phyloP scores from a whole-genome alignment of 257 asterid species.

The Solanum rostratum region DNA sequence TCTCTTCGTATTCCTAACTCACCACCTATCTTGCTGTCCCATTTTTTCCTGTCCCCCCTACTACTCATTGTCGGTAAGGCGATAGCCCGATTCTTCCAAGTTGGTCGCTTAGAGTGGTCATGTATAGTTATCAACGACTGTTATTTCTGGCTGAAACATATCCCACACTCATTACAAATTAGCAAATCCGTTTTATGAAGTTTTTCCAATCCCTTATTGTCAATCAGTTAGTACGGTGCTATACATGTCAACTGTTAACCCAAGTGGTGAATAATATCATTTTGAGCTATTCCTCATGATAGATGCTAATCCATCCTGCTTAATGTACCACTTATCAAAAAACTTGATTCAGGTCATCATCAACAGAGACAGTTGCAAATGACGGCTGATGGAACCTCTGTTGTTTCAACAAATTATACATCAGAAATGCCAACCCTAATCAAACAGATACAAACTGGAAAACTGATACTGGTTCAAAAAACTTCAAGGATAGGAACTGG shows the following conservation, averaged over 20 bases:
- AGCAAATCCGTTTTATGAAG: not conserved
- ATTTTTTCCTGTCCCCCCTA: not conserved
- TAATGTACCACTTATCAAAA: not conserved
- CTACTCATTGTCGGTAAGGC: not conserved
- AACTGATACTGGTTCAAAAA: not conserved
- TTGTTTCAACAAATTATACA: not conserved
- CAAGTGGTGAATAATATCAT: not conserved
- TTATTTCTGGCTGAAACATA: not conserved
- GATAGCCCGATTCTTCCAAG: not conserved
- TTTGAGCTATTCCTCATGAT: not conserved
- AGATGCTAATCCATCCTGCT: not conserved
- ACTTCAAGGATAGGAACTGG: not conserved
- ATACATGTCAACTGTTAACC: not conserved
- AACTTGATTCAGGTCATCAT: not conserved
- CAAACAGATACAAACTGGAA: not conserved
- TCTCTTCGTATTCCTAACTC: not conserved
- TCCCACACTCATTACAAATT: not conserved
- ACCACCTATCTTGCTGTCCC: not conserved
- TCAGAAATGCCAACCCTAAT: not conserved
- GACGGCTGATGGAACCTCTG: not conserved
- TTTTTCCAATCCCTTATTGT: not conserved
- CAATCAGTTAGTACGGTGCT: not conserved
- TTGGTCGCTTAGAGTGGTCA: not conserved
- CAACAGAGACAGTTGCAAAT: not conserved
- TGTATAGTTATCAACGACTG: not conserved